Conservation (phyloP, 129 eudicot genomes). For the Gnaphalium uliginosum region DNA sequence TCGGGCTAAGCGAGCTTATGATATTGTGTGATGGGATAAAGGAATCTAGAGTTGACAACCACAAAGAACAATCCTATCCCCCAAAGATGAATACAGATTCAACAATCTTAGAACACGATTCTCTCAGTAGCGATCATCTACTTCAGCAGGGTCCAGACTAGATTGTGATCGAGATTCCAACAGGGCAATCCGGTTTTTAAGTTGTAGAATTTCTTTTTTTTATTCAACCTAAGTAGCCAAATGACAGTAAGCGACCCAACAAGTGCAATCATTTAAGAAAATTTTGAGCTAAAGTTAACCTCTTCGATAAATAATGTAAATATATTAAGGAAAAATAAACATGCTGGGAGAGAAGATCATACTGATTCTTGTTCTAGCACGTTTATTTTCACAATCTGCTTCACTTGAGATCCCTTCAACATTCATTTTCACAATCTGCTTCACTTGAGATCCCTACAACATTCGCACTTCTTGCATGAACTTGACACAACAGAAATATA, state of each 20-base stretch:
- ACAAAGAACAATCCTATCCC: constrained; percentile 63
- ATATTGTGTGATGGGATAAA: constrained; percentile 46
- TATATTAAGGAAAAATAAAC: background rate
- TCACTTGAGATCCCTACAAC: no score
- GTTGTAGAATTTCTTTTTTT: constrained; percentile 42
- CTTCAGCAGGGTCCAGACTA: constrained; percentile 25
- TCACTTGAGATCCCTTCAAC: constrained; percentile 47
- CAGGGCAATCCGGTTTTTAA: constrained; percentile 22
- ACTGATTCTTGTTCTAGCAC: constrained; percentile 62
- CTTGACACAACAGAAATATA: constrained; percentile 33
- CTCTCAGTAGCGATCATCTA: background rate
- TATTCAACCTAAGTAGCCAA: constrained; percentile 48
- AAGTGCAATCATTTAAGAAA: background rate
- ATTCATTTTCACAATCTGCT: no score
- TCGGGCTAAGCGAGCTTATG: constrained; percentile 43
- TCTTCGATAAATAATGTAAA: background rate
- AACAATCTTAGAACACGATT: constrained; percentile 1
- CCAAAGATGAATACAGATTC: constrained; percentile 56
- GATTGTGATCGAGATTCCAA: constrained; percentile 30
- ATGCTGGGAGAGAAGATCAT: constrained; percentile 17
- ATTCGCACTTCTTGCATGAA: constrained; percentile 49
- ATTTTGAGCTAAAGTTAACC: no score
- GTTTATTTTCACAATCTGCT: constrained; percentile 42
- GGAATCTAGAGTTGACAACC: constrained; percentile 53
- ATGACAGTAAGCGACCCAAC: constrained; percentile 11